phyloP scores from a whole-genome alignment of 2,329 filamentous ascomycete genomes.

The Cadophora sp. region DNA sequence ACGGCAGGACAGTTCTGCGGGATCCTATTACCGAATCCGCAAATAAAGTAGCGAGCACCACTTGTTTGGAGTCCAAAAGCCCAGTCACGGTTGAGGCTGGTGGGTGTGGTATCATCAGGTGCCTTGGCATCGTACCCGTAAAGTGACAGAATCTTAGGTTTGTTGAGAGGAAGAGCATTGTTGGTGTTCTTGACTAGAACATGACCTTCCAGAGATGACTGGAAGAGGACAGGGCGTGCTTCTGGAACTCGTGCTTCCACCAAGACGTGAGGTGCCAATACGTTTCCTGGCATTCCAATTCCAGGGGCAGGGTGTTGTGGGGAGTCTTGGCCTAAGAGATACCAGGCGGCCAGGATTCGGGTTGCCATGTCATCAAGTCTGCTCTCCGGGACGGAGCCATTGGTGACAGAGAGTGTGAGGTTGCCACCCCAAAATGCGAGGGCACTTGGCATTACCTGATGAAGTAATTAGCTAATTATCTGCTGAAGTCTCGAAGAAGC shows the following conservation, averaged over 20 bases:
- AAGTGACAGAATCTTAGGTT: conserved; percentile 58
- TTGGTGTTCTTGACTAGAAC: conserved; percentile 67
- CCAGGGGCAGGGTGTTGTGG: conserved; percentile 45
- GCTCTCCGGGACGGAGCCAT: conserved; percentile 49
- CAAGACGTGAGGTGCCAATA: conserved; percentile 57
- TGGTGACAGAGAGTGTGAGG: conserved; percentile 51
- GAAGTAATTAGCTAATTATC: neutral
- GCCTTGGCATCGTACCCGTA: conserved; percentile 63
- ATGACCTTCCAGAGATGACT: conserved; percentile 68
- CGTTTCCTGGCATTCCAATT: conserved; percentile 56
- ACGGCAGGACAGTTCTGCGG: neutral
- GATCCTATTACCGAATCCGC: conserved; percentile 6
- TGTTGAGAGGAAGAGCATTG: conserved; percentile 56
- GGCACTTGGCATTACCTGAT: conserved; percentile 29
- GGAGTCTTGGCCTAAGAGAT: conserved; percentile 61
- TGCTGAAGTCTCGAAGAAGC: neutral
- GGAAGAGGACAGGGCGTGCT: conserved; percentile 50
- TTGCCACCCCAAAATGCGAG: conserved; percentile 34
- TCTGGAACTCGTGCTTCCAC: conserved; percentile 60
- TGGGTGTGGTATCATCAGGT: conserved; percentile 5
- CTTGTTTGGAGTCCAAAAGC: conserved; percentile 10
- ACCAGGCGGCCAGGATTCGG: conserved; percentile 63
- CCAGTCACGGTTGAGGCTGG: neutral
- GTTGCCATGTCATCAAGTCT: conserved; percentile 72
- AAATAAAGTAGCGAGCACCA: conserved; percentile 6